Percentiles rank a stretch among this genome's conserved stretches.
Conservation (phyloP, 768 basidiomycete species). For the Termitomyces heimii region DNA sequence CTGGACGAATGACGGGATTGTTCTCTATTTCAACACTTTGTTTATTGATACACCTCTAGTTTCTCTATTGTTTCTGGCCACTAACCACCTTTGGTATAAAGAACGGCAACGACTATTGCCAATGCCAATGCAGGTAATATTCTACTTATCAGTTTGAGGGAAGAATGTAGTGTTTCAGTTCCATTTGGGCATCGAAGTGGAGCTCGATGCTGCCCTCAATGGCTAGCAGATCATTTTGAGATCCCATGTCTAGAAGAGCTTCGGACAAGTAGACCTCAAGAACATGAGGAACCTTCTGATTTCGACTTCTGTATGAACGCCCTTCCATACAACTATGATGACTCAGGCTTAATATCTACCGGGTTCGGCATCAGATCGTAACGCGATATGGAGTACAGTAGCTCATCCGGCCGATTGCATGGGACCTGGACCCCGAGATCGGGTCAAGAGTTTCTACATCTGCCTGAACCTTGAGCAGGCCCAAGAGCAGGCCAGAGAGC, state of each 20-base stretch:
- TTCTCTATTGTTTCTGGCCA: no score
- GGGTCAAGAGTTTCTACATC: not conserved
- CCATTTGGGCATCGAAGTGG: not conserved
- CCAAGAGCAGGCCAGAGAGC: not conserved
- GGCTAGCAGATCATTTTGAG: not conserved
- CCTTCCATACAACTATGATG: not conserved
- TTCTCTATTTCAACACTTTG: no score
- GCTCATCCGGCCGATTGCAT: not conserved
- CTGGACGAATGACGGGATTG: no score
- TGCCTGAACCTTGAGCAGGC: not conserved
- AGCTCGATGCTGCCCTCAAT: not conserved
- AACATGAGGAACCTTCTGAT: not conserved
- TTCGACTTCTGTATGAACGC: not conserved
- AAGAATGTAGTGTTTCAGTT: no score
- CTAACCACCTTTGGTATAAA: no score
- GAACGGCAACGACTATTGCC: no score
- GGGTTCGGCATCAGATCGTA: not conserved
- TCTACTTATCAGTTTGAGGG: no score
- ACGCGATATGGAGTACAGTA: not conserved
- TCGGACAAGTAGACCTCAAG: not conserved
- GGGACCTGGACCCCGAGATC: not conserved
- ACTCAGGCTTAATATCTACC: not conserved
- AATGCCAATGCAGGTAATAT: no score
- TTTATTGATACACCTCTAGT: no score
- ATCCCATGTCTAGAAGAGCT: not conserved